phyloP scores from a whole-genome alignment of 805 yeast genomes.

The Hanseniaspora taiwanica region DNA sequence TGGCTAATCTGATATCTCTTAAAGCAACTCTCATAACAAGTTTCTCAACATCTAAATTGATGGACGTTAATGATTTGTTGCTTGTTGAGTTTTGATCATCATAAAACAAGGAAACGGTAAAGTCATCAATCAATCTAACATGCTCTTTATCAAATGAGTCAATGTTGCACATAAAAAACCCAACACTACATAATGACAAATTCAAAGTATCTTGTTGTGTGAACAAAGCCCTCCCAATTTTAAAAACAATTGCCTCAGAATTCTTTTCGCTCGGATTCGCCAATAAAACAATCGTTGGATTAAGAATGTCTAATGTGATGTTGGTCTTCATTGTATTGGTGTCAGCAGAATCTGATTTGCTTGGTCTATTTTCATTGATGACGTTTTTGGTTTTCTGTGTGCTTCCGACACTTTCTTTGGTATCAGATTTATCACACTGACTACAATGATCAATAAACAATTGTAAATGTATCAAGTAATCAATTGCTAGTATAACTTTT shows the following conservation, averaged over 20 bases:
- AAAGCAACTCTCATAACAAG: slow-evolving; percentile 69
- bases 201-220: slow-evolving; percentile 57
- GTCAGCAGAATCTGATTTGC: slow-evolving; percentile 5
- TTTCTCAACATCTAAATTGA: slow-evolving; percentile 68
- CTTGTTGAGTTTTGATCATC: slow-evolving; percentile 58
- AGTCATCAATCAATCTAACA: slow-evolving; percentile 76
- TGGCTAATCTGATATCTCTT: slow-evolving; percentile 73
- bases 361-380: slow-evolving; percentile 1
- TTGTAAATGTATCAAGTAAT: slow-evolving; percentile 68
- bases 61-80: slow-evolving; percentile 43
- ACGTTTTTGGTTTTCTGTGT: not conserved
- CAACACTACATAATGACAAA: slow-evolving; percentile 61
- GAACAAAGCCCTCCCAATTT: slow-evolving; percentile 63
- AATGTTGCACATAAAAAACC: slow-evolving; percentile 78
- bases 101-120: slow-evolving; percentile 60
- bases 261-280: slow-evolving; percentile 60
- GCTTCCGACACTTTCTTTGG: too few relatives aligned
- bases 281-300: slow-evolving; percentile 63
- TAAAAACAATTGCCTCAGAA: slow-evolving; percentile 84
- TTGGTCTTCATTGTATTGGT: slow-evolving; percentile 23
- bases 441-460: slow-evolving; percentile 39
- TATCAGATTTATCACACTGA: not conserved
- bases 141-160: slow-evolving; percentile 44
- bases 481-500: slow-evolving; percentile 56
- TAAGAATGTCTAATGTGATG: slow-evolving; percentile 54